Evolutionary conservation across 2,329 filamentous ascomycete species (phyloP).

Genomic region (Xylariomycetidae sp.): DNA sequence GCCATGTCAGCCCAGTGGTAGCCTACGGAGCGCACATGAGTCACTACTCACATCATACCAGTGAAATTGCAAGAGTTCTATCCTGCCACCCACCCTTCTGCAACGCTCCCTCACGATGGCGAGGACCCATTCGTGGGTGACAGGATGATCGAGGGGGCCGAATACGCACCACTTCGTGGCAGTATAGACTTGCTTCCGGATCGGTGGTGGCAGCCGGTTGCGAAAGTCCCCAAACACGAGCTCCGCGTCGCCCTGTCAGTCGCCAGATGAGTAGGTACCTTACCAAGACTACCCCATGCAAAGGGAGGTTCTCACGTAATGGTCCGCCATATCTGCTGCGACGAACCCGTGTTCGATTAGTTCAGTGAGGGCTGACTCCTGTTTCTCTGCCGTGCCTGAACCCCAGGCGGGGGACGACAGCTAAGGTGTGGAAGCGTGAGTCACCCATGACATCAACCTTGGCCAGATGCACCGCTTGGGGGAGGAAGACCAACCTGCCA

Average conservation of each 20-base stretch:
- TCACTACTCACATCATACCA: constrained; percentile 27
- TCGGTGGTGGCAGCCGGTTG: constrained; percentile 15
- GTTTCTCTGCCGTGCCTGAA: constrained; percentile 17
- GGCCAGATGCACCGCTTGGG: too few relatives aligned
- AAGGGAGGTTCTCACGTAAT: constrained; percentile 26
- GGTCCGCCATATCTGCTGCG: constrained; percentile 31
- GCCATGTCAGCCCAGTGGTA: background rate
- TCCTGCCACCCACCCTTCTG: constrained; percentile 24
- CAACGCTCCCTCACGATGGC: constrained; percentile 26
- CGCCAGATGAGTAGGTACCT: constrained; percentile 1
- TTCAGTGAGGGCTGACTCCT: constrained; percentile 20
- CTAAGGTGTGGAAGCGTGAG: too few relatives aligned
- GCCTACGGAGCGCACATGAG: too few relatives aligned
- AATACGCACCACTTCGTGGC: constrained; percentile 33
- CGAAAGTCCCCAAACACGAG: constrained; percentile 28
- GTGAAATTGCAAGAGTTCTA: constrained; percentile 31
- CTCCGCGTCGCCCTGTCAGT: constrained; percentile 27
- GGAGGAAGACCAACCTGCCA: too few relatives aligned
- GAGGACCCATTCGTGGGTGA: constrained; percentile 23
- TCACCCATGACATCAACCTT: too few relatives aligned
- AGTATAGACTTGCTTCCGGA: constrained; percentile 20
- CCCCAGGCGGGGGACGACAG: constrained; percentile 26
- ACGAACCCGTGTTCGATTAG: constrained; percentile 21
- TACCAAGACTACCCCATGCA: too few relatives aligned
- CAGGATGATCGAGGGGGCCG: constrained; percentile 12